Evolutionary conservation across 352 stramenopile genomes (phyloP), one percentile per base, ranked within the genome.

Genomic region (Phytophthora pisi): DNA sequence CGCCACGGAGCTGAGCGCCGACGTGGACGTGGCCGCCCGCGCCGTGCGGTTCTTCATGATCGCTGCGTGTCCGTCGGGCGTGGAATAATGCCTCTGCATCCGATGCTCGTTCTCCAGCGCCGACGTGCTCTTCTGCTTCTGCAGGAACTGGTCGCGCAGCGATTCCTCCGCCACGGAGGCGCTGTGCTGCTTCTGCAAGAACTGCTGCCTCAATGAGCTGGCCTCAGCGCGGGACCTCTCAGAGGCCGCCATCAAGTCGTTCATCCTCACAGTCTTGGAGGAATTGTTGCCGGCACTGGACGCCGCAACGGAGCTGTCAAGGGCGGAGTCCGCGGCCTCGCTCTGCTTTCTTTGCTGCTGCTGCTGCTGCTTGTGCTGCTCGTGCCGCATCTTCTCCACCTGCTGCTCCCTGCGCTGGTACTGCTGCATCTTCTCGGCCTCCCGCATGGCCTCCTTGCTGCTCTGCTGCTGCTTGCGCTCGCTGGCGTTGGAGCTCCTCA

Each of bases 401-500:
- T 66, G 54, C 28, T 67, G 38, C 43, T 70, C 56, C 49, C 34
- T 70, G 18, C 66, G 60, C 28, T 57, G 31, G 16, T 70, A 58
- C 55, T 71, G 55, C 46, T 65, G 56, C 65, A 57, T 68, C 36
- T 72, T 62, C 10, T 64, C 57, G 6, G 30, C 23, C 16, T 73
- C 57, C 34, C 47, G 49, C 15, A 56, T 8, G 30, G 56, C 28
- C n/a, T 55, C 53, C 10, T 24, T 50, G 28, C 7, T 53, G 11
- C 16, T 56, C 23, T 54, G n/a, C 7, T 58, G 71, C 28, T 31
- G 28, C 9, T 50, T 79, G 13, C 31, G 51, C 9, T 68, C 55
- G 49, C 24, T 62, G 9, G 61, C 15, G 23, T 74, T 74, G 8
- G 67, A 78, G 51, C 26, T 75, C 31, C 73, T 74, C 81, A 91